Conservation (phyloP, 108 stramenopile genomes). For the Aurantiochytrium sp. region DNA sequence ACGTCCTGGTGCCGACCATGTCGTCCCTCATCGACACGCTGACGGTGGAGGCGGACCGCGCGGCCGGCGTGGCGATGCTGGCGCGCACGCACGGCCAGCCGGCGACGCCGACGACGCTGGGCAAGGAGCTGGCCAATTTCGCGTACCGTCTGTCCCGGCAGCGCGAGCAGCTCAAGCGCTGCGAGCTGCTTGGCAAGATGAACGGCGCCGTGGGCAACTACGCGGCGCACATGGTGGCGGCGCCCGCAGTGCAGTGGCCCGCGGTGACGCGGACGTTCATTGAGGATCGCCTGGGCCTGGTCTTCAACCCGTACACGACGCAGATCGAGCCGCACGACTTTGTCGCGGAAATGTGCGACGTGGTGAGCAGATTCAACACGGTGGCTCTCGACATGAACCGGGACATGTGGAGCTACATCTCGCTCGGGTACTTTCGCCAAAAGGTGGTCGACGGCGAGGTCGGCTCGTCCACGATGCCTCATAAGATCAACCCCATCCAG, state of each 20-base stretch:
- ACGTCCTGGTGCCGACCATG: slow-evolving; percentile 32
- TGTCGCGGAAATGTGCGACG: slow-evolving; percentile 33
- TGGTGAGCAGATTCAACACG: slow-evolving; percentile 7
- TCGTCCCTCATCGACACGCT: not conserved
- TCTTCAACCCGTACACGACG: slow-evolving; percentile 29
- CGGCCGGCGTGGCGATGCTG: slow-evolving; percentile 33
- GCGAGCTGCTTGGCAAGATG: slow-evolving; percentile 26
- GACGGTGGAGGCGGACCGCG: not conserved
- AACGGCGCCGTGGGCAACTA: slow-evolving; percentile 37
- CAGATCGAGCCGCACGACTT: slow-evolving; percentile 43
- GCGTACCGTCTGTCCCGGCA: slow-evolving; percentile 17
- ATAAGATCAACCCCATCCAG: slow-evolving; percentile 43
- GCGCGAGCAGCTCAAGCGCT: not conserved
- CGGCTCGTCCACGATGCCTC: slow-evolving; percentile 37
- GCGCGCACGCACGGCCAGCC: slow-evolving; percentile 41
- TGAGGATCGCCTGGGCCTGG: not conserved
- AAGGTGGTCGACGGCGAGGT: slow-evolving; percentile 31
- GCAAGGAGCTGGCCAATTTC: slow-evolving; percentile 40
- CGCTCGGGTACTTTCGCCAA: slow-evolving; percentile 38
- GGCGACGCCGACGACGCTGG: slow-evolving; percentile 40
- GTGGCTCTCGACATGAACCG: slow-evolving; percentile 32
- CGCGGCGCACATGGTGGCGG: slow-evolving; percentile 35
- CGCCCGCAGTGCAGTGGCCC: slow-evolving; percentile 34
- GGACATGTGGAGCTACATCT: slow-evolving; percentile 38
- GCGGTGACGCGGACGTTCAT: not conserved